Evolutionary conservation across 495 filamentous ascomycete genomes (phyloP).

Genomic region (Cladorrhinum samala): DNA sequence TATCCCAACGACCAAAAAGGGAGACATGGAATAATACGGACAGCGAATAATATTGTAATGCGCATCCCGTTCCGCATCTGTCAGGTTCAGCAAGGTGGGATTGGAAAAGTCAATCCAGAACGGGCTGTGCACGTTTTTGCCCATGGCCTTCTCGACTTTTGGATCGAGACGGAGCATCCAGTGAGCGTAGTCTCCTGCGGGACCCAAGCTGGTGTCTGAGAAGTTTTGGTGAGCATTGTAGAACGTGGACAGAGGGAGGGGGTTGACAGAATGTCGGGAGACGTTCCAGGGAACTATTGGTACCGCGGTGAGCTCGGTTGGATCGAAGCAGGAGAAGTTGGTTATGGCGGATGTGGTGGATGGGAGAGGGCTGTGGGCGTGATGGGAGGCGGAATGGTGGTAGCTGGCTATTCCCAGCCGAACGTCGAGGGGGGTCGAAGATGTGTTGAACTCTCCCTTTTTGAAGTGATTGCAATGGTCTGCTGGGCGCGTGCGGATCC

Average conservation of each 20-base stretch:
- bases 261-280: constrained; percentile 6
- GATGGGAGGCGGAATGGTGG: not conserved
- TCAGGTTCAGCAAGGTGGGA: constrained; percentile 9
- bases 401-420: not conserved
- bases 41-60: constrained; percentile 7
- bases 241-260: constrained; percentile 4
- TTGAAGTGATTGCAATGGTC: constrained; percentile 52
- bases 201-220: not conserved
- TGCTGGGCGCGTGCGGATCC: not conserved
- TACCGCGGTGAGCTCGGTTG: constrained; percentile 6
- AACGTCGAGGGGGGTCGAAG: constrained; percentile 17
- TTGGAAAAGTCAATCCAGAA: constrained; percentile 7
- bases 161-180: constrained; percentile 24
- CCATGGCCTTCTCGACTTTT: constrained; percentile 10
- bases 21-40: not conserved
- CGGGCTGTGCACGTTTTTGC: constrained; percentile 1
- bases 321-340: constrained; percentile 4
- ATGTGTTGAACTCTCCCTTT: constrained; percentile 14
- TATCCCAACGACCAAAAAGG: not conserved
- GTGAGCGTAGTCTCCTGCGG: constrained; percentile 22
- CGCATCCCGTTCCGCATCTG: not conserved
- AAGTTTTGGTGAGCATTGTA: constrained; percentile 13
- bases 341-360: constrained; percentile 2
- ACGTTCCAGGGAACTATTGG: constrained; percentile 20
- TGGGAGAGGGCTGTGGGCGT: not conserved